Percentiles rank a stretch among this genome's conserved stretches.
phyloP scores from a whole-genome alignment of 495 filamentous ascomycete genomes.

The Penicillium malachiteum region DNA sequence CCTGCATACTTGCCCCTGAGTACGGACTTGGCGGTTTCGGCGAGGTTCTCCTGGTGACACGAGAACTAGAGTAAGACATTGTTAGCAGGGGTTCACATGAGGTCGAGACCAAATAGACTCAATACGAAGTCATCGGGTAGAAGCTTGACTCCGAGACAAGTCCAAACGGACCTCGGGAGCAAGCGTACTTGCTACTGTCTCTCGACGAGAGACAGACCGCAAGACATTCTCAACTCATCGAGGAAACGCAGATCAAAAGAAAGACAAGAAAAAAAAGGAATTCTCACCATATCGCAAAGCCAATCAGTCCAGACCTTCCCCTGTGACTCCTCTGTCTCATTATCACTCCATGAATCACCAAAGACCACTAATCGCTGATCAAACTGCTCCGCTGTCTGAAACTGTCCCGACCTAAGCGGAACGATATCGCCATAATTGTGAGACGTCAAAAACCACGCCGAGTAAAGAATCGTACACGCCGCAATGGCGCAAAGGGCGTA shows the following conservation, averaged over 20 bases:
- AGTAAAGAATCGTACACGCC: conserved; percentile 33
- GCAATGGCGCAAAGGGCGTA: conserved; percentile 33
- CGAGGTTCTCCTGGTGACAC: conserved; percentile 48
- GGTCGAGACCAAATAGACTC: not conserved
- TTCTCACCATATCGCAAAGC: conserved; percentile 43
- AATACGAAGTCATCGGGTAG: not conserved
- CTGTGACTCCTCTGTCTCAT: conserved; percentile 35
- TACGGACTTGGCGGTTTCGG: conserved; percentile 33
- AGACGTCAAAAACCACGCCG: conserved; percentile 34
- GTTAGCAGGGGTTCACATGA: not conserved
- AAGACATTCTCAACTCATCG: conserved; percentile 6
- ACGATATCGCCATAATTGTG: conserved; percentile 27
- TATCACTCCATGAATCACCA: conserved; percentile 52
- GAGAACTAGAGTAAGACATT: conserved; percentile 29
- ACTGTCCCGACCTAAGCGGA: conserved; percentile 16
- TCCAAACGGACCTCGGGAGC: too few relatives aligned
- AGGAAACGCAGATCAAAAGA: not conserved
- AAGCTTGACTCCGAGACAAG: not conserved
- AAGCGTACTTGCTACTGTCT: too few relatives aligned
- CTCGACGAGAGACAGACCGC: too few relatives aligned
- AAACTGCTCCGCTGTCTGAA: conserved; percentile 24
- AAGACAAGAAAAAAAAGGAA: not conserved
- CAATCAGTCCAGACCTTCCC: conserved; percentile 47
- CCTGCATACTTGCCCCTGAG: conserved; percentile 31
- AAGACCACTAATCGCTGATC: conserved; percentile 46